Evolutionary conservation across 2,329 filamentous ascomycete genomes (phyloP).

Genomic region (Alternaria consortialis): DNA sequence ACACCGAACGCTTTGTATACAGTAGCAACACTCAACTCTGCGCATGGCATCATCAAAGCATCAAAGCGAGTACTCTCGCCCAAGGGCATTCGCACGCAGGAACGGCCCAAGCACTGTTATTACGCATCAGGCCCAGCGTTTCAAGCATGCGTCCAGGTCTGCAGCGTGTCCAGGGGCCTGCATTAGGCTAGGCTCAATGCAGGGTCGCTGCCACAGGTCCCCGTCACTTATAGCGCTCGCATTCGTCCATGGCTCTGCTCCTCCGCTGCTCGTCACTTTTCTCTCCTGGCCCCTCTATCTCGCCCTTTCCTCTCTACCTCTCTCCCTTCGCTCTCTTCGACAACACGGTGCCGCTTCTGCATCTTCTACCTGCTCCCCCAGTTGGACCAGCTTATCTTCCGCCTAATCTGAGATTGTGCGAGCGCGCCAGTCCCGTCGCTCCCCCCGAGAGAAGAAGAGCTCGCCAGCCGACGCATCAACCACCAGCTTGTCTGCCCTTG

Average conservation of each 20-base stretch:
- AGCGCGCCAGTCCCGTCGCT: constrained; percentile 52
- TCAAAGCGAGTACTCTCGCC: constrained; percentile 6
- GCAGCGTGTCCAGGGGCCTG: constrained; percentile 15
- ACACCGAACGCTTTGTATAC: constrained; percentile 14
- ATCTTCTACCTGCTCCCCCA: constrained; percentile 49
- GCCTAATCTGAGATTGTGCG: constrained; percentile 38
- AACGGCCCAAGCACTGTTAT: constrained; percentile 23
- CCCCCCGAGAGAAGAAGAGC: constrained; percentile 38
- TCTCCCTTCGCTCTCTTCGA: constrained; percentile 27
- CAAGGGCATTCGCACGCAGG: constrained; percentile 22
- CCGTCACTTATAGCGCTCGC: constrained; percentile 29
- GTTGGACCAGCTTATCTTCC: constrained; percentile 43
- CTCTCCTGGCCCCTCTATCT: constrained; percentile 43
- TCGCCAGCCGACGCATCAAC: constrained; percentile 36
- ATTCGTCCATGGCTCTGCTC: constrained; percentile 55
- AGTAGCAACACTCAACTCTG: constrained; percentile 1
- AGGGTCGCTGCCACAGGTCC: constrained; percentile 24
- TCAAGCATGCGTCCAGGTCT: constrained; percentile 28
- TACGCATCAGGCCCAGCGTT: constrained; percentile 37
- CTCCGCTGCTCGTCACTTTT: constrained; percentile 58
- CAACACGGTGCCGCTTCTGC: constrained; percentile 47
- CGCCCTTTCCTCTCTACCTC: constrained; percentile 62
- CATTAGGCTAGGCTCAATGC: constrained; percentile 21
- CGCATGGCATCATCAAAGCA: neutral
- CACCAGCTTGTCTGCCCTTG: constrained; percentile 26